phyloP scores from a whole-genome alignment of 805 yeast species.

The Brettanomyces nanus region DNA sequence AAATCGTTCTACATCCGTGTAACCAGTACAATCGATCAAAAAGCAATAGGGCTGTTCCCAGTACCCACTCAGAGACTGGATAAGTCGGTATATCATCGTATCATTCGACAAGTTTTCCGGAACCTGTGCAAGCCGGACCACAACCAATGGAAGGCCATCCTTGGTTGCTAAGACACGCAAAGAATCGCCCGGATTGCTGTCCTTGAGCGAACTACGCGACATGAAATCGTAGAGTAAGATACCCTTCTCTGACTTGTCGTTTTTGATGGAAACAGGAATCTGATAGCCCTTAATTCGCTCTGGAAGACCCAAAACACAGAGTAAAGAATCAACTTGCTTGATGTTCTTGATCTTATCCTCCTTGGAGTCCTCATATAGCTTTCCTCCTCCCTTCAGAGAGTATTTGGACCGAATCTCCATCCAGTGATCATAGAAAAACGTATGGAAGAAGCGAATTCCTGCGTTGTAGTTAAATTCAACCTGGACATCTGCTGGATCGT shows the following conservation, averaged over 20 bases:
- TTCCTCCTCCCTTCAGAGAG: constrained; percentile 2
- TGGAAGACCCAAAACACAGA: constrained; percentile 53
- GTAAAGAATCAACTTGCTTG: constrained; percentile 36
- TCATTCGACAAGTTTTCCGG: constrained; percentile 24
- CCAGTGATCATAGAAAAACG: constrained; percentile 44
- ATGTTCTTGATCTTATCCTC: constrained; percentile 23
- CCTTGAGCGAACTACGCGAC: constrained; percentile 54
- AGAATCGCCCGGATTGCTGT: constrained; percentile 36
- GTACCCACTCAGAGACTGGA: constrained; percentile 59
- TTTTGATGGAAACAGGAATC: constrained; percentile 44
- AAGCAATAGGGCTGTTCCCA: constrained; percentile 62
- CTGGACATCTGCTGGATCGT: constrained; percentile 1
- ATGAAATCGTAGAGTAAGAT: constrained; percentile 62
- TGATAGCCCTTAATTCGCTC: constrained; percentile 45
- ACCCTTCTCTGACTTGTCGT: constrained; percentile 37
- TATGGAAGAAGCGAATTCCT: constrained; percentile 29
- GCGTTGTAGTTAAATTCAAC: constrained; percentile 1
- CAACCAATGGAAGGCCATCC: constrained; percentile 67
- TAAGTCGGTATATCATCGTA: constrained; percentile 46
- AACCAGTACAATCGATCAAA: constrained; percentile 65
- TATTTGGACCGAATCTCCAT: constrained; percentile 19
- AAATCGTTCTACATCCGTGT: constrained; percentile 15
- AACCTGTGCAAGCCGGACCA: constrained; percentile 33
- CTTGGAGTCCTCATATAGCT: neutral
- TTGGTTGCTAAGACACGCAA: constrained; percentile 58